Evolutionary conservation across 495 filamentous ascomycete genomes (phyloP).

Genomic region (Bryoglossum gracile): DNA sequence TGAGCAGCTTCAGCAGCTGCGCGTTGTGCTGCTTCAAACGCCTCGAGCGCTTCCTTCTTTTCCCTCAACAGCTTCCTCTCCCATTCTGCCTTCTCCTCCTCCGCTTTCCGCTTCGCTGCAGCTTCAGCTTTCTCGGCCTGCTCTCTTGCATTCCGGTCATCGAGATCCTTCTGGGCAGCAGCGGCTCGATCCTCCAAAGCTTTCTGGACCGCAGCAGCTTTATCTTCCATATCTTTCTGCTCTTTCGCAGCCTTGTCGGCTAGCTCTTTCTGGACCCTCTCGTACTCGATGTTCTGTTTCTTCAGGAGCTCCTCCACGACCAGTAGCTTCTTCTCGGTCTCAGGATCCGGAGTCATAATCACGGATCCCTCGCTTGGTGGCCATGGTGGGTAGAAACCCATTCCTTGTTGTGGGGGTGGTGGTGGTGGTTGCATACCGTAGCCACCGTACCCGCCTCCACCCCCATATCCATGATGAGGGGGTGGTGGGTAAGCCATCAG

Average conservation of each 20-base stretch:
- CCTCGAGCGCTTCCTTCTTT: conserved; percentile 13
- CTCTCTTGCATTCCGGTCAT: conserved; percentile 1
- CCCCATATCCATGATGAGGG: conserved; percentile 12
- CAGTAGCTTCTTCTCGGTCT: conserved; percentile 32
- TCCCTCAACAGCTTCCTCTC: conserved; percentile 15
- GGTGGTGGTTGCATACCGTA: conserved; percentile 29
- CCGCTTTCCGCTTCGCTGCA: conserved; percentile 18
- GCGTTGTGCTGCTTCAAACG: conserved; percentile 27
- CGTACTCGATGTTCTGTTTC: conserved; percentile 29
- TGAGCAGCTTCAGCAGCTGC: conserved; percentile 30
- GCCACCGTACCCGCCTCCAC: conserved; percentile 20
- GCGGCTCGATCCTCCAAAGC: conserved; percentile 3
- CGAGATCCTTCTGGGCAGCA: neutral
- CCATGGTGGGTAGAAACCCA: conserved; percentile 3
- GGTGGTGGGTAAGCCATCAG: conserved; percentile 39
- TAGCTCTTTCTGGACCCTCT: conserved; percentile 16
- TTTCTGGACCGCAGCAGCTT: conserved; percentile 5
- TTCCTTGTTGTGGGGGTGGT: too few relatives aligned
- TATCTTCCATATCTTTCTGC: conserved; percentile 2
- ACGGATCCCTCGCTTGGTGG: conserved; percentile 20
- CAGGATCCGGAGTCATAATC: conserved; percentile 29
- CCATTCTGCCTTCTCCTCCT: conserved; percentile 14
- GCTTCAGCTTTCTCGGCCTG: conserved; percentile 22
- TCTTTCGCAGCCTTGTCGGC: conserved; percentile 12
- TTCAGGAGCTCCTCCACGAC: conserved; percentile 39